Base-by-base conservation (phyloP, 2,329 filamentous ascomycete genomes). In the Chaetoscypha palmicola region DNA sequence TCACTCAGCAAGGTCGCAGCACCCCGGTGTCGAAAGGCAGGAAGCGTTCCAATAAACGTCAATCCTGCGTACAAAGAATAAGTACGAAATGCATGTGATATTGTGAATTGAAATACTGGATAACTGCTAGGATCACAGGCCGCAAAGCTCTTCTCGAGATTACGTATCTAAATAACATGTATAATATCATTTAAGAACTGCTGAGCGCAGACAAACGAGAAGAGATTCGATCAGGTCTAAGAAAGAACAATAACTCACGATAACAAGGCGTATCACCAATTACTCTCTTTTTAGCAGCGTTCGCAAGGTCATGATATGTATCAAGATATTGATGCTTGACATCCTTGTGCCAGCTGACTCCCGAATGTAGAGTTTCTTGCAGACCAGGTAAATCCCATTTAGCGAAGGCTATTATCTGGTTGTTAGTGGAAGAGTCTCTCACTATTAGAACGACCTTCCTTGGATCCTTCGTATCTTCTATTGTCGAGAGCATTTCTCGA, bases 351-450 rank as follows among this genome's bases (percentile, higher is more conserved):
- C 54, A 57, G 19, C 34, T 38, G 34, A 49, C 38, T 7, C 45
- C 22, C 12, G 19, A 9, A 31, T 47, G 17, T 19, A n/a, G 19
- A 10, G 11, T 32, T 28, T 33, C 31, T 19, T 20, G 39, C 22
- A 43, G 31, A 35, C 22, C 26, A 32, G 56, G 56, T 20, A 58
- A 45, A 46, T 58, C 52, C 55, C 56, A 60, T 43, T 58, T 59
- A 17, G 56, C 57, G 42, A 60, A 58, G 17, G 49, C 49, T 16
- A 59, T 50, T 21, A 59, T 50, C 35, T 48, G 38, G 4, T 47
- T 34, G 9, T 38, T 16, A 10, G 42, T 44, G 12, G 51, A 44
- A 8, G 45, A 43, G 38, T 59, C 57, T 42, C 47, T 51, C 5
- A 54, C 51, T 3, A 60, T 43, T 36, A 56, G 38, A 21, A 58